phyloP scores from a whole-genome alignment of 345 rosid genomes.

The Eucalyptus pauciflora region DNA sequence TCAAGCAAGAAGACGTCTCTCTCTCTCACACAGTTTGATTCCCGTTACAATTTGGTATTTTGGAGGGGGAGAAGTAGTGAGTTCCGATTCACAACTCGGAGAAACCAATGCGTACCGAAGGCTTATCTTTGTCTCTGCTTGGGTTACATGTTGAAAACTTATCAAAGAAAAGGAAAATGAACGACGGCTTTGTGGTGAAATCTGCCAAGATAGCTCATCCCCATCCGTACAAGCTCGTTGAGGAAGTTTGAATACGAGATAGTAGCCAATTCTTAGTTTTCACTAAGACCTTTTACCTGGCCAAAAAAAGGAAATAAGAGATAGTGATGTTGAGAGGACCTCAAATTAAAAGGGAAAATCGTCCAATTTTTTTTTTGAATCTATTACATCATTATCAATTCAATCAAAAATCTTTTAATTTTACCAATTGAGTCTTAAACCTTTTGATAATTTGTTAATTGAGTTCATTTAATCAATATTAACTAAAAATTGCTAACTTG shows the following conservation, averaged over 20 bases:
- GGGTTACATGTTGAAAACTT: not conserved
- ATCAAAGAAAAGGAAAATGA: not conserved
- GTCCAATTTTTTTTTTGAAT: rapidly evolving
- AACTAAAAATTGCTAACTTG: rapidly evolving
- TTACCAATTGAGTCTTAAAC: rapidly evolving
- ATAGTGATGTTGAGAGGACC: not conserved
- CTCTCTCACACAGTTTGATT: not conserved
- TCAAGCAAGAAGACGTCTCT: not conserved
- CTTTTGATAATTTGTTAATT: too few relatives aligned
- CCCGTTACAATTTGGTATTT: not conserved
- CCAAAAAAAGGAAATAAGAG: not conserved
- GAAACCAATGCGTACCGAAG: not conserved
- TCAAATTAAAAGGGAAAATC: not conserved
- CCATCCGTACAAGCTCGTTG: not conserved
- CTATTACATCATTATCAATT: rapidly evolving
- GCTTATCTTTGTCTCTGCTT: not conserved
- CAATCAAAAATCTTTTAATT: rapidly evolving
- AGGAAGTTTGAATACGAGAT: not conserved
- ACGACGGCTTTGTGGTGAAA: not conserved
- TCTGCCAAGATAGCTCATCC: not conserved
- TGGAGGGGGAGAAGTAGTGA: not conserved
- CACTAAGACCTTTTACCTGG: not conserved
- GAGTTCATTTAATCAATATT: rapidly evolving
- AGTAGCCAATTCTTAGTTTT: not conserved
- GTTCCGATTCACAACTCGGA: not conserved